phyloP scores from a whole-genome alignment of 2,329 filamentous ascomycete species.

The Cladophialophora bantiana region DNA sequence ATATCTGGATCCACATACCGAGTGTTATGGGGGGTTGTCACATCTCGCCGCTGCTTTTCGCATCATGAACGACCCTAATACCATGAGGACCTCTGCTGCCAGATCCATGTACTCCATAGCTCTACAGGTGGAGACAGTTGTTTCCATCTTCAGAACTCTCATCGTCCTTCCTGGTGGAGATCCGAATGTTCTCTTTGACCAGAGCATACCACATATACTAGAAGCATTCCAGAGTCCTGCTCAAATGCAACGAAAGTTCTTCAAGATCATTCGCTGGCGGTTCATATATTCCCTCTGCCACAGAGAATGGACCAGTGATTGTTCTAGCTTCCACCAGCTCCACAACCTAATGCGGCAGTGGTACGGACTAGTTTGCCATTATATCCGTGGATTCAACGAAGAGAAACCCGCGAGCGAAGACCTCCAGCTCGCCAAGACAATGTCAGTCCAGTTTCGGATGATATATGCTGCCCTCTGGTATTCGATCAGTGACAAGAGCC shows the following conservation, averaged over 20 bases:
- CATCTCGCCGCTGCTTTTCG: constrained; percentile 8
- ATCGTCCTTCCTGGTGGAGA: constrained; percentile 4
- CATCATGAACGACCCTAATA: constrained; percentile 8
- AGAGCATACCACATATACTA: background rate
- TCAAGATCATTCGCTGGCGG: constrained; percentile 9
- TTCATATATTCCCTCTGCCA: background rate
- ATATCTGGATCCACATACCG: background rate
- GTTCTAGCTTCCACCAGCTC: constrained; percentile 4
- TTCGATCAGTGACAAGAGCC: background rate
- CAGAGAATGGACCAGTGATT: background rate
- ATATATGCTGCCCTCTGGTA: constrained; percentile 12
- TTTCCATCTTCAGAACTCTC: constrained; percentile 4
- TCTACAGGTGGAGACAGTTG: background rate
- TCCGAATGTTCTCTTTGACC: background rate
- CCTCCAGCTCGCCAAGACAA: constrained; percentile 2
- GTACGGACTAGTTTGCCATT: background rate
- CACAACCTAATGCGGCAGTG: background rate
- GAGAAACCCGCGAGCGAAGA: constrained; percentile 1
- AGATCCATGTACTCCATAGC: constrained; percentile 4
- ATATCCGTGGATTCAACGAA: background rate
- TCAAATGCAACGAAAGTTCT: constrained; percentile 12
- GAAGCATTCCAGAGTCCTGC: background rate
- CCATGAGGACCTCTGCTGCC: background rate
- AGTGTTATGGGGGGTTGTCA: background rate
- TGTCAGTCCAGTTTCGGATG: constrained; percentile 16